Evolutionary conservation across 1,284 basidiomycete species (phyloP).

Genomic region (Ceraceosorus guamensis): DNA sequence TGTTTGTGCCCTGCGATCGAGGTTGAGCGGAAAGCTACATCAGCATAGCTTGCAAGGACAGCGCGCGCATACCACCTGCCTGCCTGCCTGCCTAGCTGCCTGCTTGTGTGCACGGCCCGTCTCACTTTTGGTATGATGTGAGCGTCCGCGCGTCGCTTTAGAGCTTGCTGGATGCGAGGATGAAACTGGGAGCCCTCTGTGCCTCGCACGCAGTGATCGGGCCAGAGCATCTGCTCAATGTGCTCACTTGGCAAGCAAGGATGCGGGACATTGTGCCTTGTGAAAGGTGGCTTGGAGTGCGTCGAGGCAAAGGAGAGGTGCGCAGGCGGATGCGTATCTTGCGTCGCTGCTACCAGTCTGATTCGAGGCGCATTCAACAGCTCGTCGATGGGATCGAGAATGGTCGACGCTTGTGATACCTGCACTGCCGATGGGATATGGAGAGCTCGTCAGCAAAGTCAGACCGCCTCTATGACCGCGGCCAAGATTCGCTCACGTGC

Average conservation of each 20-base stretch:
- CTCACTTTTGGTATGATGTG: too few relatives aligned
- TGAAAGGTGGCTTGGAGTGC: constrained; percentile 53
- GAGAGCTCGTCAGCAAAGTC: background rate
- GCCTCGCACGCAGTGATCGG: constrained; percentile 56
- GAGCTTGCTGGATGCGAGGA: constrained; percentile 45
- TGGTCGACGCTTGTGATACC: constrained; percentile 6
- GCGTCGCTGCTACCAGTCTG: constrained; percentile 13
- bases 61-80: too few relatives aligned
- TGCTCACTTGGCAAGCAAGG: constrained; percentile 45
- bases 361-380: constrained; percentile 7
- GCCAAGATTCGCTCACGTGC: background rate
- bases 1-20: constrained; percentile 38
- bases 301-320: constrained; percentile 62
- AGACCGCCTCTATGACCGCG: constrained; percentile 7
- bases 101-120: background rate
- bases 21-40: background rate
- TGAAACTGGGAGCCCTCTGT: constrained; percentile 52
- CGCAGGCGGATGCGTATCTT: constrained; percentile 55
- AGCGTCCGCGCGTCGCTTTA: constrained; percentile 18
- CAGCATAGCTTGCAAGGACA: background rate
- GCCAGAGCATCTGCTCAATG: constrained; percentile 57
- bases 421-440: constrained; percentile 10
- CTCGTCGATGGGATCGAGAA: constrained; percentile 4
- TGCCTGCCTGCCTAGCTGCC: background rate
- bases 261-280: constrained; percentile 49